Base-by-base conservation (phyloP, 1,284 basidiomycete genomes). In the Laetiporus sulphureus region DNA sequence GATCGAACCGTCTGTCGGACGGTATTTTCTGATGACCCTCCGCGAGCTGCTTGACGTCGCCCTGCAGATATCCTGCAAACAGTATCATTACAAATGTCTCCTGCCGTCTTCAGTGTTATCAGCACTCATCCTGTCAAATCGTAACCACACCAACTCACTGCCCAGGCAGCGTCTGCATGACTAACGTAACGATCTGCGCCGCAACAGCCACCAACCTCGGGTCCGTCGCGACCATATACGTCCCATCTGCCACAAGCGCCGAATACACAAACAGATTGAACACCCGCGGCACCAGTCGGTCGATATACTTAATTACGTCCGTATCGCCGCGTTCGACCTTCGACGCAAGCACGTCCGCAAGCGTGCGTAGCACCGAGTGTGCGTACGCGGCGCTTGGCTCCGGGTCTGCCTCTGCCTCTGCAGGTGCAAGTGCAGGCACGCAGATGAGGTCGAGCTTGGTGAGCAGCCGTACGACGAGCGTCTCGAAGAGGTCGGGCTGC, bases 401-500 rank as follows among this genome's bases (percentile, higher is more conserved):
- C 7, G 59, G 69, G 12, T 52, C 54, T 13, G 56, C 47, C 12
- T 44, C 29, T 16, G 40, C 46, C 12, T 35, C 48, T 7, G 11
- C 18, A 10, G 33, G 20, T 1, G 24, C 55, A 37, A 41, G 38
- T 1, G 57, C 47, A 7, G 69, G 63, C n/a, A 76, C 61, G 50
- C 78, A 83, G 29, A 88, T 60, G 1, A 86, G 57, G 48, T 92
- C 87, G 20, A 98, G 68, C 60, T 91, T 91, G 1, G 85, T 82
- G 1, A 75, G 78, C 10, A 98, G 67, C 18, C 87, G 79, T 34
- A 91, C 75, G 30, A 91, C 79, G 22, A 98, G 73, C 5, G 74
- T 83, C 58, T 92, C 90, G 62, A 96, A 98, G 20, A 98, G 71
- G 18, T 79, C 72, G 0, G 86, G 72, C 34, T 84, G 77, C 2